A percentile compares a stretch with the other conserved stretches of the same genome.
phyloP scores from a whole-genome alignment of 345 rosid genomes.

The Salix brachista region DNA sequence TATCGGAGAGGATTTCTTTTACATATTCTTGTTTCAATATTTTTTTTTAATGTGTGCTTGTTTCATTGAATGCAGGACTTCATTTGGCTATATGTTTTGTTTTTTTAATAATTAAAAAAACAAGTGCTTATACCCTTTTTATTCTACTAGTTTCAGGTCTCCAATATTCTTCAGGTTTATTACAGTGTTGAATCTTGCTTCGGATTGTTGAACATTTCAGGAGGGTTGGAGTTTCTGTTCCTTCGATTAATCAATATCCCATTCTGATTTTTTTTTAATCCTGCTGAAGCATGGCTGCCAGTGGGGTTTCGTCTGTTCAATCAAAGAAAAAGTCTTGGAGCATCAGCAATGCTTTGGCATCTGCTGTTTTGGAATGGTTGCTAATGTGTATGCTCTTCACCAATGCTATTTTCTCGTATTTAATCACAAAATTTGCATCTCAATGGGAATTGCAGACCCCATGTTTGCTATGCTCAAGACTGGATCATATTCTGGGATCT shows the following conservation, averaged over 20 bases:
- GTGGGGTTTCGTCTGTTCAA: conserved; percentile 38
- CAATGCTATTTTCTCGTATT: conserved; percentile 56
- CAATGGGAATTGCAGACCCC: conserved; percentile 58
- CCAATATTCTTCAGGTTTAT: conserved; percentile 11
- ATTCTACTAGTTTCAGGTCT: not conserved
- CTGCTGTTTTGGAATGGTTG: conserved; percentile 76
- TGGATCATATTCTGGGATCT: conserved; percentile 69
- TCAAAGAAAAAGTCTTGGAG: conserved; percentile 34
- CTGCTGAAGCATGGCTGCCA: conserved; percentile 43
- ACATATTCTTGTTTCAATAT: not conserved
- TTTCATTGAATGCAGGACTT: not conserved
- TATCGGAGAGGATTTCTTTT: not conserved
- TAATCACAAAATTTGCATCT: conserved; percentile 63
- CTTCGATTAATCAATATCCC: conserved; percentile 10
- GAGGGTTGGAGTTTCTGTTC: conserved; percentile 19
- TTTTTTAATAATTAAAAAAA: not conserved
- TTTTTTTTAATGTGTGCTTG: not conserved
- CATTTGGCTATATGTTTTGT: not conserved
- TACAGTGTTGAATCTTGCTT: conserved; percentile 28
- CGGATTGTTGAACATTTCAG: conserved; percentile 18
- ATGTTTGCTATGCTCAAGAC: conserved; percentile 78
- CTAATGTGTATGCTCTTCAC: conserved; percentile 62
- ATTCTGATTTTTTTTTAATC: conserved; percentile 11
- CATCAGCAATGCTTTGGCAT: conserved; percentile 50
- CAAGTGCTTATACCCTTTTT: not conserved